Base-by-base conservation (phyloP, 108 stramenopile genomes). In the Cyclotella distinguenda region DNA sequence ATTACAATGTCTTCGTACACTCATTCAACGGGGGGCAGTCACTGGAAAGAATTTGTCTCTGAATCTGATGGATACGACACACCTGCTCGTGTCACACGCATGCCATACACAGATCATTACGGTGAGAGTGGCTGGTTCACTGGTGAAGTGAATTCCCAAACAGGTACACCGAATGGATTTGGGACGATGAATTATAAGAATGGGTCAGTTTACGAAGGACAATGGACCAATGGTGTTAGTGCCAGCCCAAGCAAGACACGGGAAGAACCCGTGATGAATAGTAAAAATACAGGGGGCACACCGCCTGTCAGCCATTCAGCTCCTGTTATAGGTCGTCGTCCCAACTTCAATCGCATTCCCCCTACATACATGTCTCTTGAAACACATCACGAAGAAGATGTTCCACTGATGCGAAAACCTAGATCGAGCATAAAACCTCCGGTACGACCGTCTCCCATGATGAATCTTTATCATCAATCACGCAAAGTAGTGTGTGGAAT, bases 111-210 rank as follows among this genome's bases (percentile, higher is more conserved):
- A 50, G 90, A 92, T 77, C 83, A 86, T 6, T 89, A 92, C 61
- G 90, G 90, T 21, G 84, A 89, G 55, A 74, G 74, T 59, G 90
- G 90, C 19, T 66, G 66, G 43, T 92, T 84, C 64, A 86, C 87
- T 0, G 90, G 90, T 21, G 83, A 89, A 32, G 78, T 92, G 3
- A 68, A 86, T 33, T 66, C 77, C 21, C 78, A 77, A 8, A 88
- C 84, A 23, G 87, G 87, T 0, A 80, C 87, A 78, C 90, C 90
- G 0, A 84, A 88, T 72, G 90, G 90, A 47, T 59, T 67, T 42
- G 90, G 85, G 7, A 44, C 57, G 12, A 51, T 77, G 62, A 67
- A 77, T 50, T 77, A 78, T 46, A 64, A 62, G n/a, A 68, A 77
- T 64, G 75, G 75, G 23, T 51, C 68, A 21, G 42, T 69, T 15